These are phyloP conservation scores for Cytospora leucostoma DNA, from an alignment of 2,329 filamentous ascomycete genomes.

Conservation along the genomic window DNA sequence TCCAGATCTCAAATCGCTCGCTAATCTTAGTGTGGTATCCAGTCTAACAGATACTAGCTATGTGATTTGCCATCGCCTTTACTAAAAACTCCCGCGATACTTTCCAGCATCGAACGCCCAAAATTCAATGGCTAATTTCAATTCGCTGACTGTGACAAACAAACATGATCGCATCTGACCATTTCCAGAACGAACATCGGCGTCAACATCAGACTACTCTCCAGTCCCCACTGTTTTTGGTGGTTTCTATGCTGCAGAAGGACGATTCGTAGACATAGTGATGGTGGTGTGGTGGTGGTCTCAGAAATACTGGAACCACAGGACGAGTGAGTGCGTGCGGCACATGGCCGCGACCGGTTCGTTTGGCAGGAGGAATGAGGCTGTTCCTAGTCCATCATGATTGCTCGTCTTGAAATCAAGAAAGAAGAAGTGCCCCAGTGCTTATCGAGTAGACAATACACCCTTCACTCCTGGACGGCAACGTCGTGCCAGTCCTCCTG, in stretches of 20 bases:
- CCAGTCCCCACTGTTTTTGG: slow-evolving; percentile 10
- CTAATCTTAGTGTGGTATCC: neutral
- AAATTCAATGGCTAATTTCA: neutral
- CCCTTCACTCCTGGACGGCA: slow-evolving; percentile 40
- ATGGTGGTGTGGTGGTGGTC: neutral
- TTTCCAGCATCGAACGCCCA: neutral
- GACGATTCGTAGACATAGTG: neutral
- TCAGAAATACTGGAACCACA: neutral
- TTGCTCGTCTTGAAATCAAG: no score
- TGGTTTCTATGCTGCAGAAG: neutral
- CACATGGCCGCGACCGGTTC: slow-evolving; percentile 1
- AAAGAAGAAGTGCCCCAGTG: neutral
- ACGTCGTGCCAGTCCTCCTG: slow-evolving; percentile 58
- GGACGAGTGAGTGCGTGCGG: neutral
- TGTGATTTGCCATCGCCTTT: neutral
- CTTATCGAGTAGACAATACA: neutral
- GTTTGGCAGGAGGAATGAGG: neutral
- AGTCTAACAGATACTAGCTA: neutral
- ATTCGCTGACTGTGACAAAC: neutral
- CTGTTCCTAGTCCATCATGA: no score
- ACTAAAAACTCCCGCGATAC: neutral
- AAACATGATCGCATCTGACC: neutral
- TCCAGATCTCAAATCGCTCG: no score
- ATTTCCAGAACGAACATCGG: neutral
- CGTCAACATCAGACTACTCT: neutral